A percentile compares a stretch with the other conserved stretches of the same genome.
Conservation (phyloP, 2,329 filamentous ascomycete genomes). For the Colletotrichum sp. region DNA sequence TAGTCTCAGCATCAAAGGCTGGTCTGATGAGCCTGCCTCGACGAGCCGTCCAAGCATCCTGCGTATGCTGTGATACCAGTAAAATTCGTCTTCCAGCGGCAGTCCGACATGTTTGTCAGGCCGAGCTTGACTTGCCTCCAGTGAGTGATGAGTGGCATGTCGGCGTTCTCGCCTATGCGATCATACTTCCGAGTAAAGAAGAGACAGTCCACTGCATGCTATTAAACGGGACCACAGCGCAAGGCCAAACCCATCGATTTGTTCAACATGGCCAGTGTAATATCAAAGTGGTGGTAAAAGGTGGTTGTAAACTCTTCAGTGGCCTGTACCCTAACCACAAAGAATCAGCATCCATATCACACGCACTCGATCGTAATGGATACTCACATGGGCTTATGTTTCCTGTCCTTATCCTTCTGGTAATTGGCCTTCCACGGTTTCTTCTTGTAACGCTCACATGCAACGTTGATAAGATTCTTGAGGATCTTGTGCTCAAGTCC, state of each 20-base stretch:
- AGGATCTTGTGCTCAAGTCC: constrained; percentile 77
- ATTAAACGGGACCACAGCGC: constrained; percentile 39
- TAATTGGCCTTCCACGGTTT: constrained; percentile 30
- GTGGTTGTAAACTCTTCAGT: constrained; percentile 25
- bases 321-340: not conserved
- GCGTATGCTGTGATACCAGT: not conserved
- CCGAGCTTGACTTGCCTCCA: not conserved
- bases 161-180: not conserved
- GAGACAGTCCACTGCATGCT: not conserved
- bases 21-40: not conserved
- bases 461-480: constrained; percentile 65
- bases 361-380: not conserved
- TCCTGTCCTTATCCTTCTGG: not conserved
- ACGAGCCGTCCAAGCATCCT: not conserved
- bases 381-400: constrained; percentile 23
- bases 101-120: not conserved
- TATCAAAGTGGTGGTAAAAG: constrained; percentile 67
- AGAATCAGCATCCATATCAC: not conserved
- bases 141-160: not conserved
- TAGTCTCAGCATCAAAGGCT: not conserved
- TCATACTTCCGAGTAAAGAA: not conserved
- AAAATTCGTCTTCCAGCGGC: not conserved
- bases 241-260: constrained; percentile 73
- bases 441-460: constrained; percentile 33
- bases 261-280: constrained; percentile 76